Evolutionary conservation across 257 asterid species (phyloP).

Genomic region (Fraxinus americana): DNA sequence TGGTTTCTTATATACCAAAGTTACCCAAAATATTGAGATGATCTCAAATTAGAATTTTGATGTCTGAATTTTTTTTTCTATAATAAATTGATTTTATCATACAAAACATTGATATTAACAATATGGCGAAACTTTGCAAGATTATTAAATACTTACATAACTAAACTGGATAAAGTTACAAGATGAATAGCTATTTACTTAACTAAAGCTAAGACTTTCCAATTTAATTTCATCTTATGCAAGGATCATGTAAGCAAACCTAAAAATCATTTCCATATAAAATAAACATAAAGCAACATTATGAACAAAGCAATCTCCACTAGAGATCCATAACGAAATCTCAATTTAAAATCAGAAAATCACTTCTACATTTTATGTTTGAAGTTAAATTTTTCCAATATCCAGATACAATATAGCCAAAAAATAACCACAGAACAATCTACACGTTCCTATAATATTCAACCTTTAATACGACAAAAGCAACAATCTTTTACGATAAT

Average conservation of each 20-base stretch:
- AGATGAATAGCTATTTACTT: conserved; percentile 1
- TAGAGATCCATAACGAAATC: conserved; percentile 22
- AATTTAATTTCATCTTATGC: background rate
- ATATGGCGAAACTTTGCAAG: background rate
- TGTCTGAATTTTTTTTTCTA: background rate
- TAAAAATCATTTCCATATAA: background rate
- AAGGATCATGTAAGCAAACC: background rate
- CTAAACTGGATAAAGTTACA: background rate
- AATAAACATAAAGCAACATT: conserved; percentile 9
- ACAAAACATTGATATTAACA: background rate
- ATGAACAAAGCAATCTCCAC: background rate
- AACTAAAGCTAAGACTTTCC: conserved; percentile 8
- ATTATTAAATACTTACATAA: background rate
- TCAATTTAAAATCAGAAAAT: conserved; percentile 3
- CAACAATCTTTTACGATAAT: conserved; percentile 6
- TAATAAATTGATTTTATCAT: background rate
- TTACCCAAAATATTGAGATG: background rate
- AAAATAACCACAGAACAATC: background rate
- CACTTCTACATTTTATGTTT: background rate
- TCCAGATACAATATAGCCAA: conserved; percentile 15
- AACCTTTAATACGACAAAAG: background rate
- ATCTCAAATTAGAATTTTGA: background rate
- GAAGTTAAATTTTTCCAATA: conserved; percentile 20
- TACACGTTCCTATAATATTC: conserved; percentile 11
- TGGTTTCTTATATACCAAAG: background rate